Percentiles rank a stretch among this genome's conserved stretches.
phyloP scores from a whole-genome alignment of 768 basidiomycete species.

The Boletus vermiculosoides region DNA sequence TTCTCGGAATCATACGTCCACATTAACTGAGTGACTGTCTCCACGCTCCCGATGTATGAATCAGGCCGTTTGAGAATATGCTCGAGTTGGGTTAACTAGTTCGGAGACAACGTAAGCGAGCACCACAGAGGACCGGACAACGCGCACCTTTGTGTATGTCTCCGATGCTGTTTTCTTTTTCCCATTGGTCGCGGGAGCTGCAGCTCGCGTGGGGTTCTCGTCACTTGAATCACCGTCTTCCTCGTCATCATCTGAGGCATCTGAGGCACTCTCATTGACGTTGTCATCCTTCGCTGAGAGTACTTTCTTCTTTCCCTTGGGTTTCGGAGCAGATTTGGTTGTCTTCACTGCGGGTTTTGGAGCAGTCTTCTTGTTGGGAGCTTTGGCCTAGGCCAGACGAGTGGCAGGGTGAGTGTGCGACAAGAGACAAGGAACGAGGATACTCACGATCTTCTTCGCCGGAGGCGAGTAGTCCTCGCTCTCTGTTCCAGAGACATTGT shows the following conservation, averaged over 20 bases:
- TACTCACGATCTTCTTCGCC: slow-evolving; percentile 48
- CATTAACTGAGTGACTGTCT: slow-evolving; percentile 81
- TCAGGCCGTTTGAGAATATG: slow-evolving; percentile 92
- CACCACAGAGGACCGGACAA: not conserved
- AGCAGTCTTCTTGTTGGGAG: slow-evolving; percentile 41
- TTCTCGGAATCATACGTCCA: slow-evolving; percentile 90
- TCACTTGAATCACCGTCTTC: slow-evolving; percentile 39
- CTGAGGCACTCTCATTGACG: slow-evolving; percentile 46
- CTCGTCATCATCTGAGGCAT: slow-evolving; percentile 42
- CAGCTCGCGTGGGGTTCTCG: slow-evolving; percentile 32
- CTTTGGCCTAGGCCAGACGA: slow-evolving; percentile 26
- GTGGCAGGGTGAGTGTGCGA: slow-evolving; percentile 18
- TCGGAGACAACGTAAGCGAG: not conserved
- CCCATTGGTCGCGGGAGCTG: slow-evolving; percentile 31
- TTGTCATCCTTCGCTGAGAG: slow-evolving; percentile 67
- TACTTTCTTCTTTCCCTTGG: slow-evolving; percentile 71
- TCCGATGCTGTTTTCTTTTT: slow-evolving; percentile 91
- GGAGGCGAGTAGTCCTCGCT: slow-evolving; percentile 68
- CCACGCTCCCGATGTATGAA: slow-evolving; percentile 95
- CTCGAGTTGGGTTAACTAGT: slow-evolving; percentile 88
- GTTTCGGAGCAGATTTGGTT: slow-evolving; percentile 45
- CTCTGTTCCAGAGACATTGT: slow-evolving; percentile 55
- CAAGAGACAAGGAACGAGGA: not conserved
- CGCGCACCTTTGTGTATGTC: slow-evolving; percentile 79
- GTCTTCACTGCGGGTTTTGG: slow-evolving; percentile 43